A percentile compares a stretch with the other conserved stretches of the same genome.
These are phyloP conservation scores for Oleoguttula mirabilis DNA, from an alignment of 495 filamentous ascomycete species.

Conservation along the genomic window DNA sequence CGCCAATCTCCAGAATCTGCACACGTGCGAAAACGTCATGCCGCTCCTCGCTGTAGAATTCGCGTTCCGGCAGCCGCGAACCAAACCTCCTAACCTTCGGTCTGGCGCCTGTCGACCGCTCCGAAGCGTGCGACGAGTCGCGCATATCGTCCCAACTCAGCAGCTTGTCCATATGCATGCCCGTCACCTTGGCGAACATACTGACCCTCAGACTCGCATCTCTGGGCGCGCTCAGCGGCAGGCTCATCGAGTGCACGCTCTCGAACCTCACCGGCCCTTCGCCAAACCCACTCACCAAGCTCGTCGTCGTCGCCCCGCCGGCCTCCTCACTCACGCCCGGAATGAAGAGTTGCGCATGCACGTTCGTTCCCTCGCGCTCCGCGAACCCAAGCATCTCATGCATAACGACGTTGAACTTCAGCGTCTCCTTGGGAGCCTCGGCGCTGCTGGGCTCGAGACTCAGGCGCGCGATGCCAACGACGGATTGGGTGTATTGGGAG, in stretches of 20 bases:
- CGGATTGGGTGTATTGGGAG: conserved; percentile 74
- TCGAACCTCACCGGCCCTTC: conserved; percentile 91
- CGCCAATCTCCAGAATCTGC: conserved; percentile 81
- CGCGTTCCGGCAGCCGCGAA: conserved; percentile 72
- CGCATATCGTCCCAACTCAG: conserved; percentile 99
- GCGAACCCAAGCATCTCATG: conserved; percentile 93
- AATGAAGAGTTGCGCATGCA: conserved; percentile 92
- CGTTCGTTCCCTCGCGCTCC: conserved; percentile 87
- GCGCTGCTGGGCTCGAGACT: conserved; percentile 90
- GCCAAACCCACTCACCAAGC: conserved; percentile 89
- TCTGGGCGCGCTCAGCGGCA: conserved; percentile 72
- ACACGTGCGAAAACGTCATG: conserved; percentile 84
- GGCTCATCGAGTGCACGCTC: conserved; percentile 96
- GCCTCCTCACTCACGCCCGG: conserved; percentile 86
- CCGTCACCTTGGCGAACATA: conserved; percentile 80
- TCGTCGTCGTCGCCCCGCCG: conserved; percentile 83
- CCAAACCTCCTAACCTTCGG: conserved; percentile 11
- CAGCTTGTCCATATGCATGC: conserved; percentile 93
- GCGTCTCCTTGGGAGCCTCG: conserved; percentile 76
- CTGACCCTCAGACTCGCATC: conserved; percentile 73
- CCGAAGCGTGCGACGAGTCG: conserved; percentile 47
- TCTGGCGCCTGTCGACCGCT: neutral
- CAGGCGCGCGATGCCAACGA: conserved; percentile 77
- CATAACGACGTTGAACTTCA: conserved; percentile 99
- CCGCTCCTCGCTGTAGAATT: conserved; percentile 84